phyloP scores from a whole-genome alignment of 108 stramenopile genomes.

The Nitzschia sp. region DNA sequence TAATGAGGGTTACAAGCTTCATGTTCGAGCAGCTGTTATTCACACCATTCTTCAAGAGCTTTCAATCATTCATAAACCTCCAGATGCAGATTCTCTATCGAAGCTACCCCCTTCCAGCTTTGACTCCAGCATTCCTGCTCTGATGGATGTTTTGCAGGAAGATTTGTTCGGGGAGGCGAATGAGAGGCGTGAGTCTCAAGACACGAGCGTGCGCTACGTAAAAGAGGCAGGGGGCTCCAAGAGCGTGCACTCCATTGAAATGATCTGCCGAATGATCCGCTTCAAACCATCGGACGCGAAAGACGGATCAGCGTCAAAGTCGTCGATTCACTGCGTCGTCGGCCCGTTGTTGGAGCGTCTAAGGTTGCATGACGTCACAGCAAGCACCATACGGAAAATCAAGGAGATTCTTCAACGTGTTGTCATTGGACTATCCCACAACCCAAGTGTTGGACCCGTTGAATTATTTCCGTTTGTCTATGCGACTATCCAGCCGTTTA shows the following conservation, averaged over 20 bases:
- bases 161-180: slow-evolving; percentile 86
- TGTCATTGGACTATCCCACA: slow-evolving; percentile 87
- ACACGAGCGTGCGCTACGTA: slow-evolving; percentile 73
- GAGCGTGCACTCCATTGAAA: slow-evolving; percentile 80
- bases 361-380: slow-evolving; percentile 47
- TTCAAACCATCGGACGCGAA: slow-evolving; percentile 67
- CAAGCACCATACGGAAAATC: slow-evolving; percentile 60
- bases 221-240: slow-evolving; percentile 89
- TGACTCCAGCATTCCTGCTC: slow-evolving; percentile 72
- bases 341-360: slow-evolving; percentile 78
- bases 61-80: slow-evolving; percentile 40
- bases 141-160: slow-evolving; percentile 85
- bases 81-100: neutral
- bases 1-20: slow-evolving; percentile 90
- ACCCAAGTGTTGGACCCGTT: slow-evolving; percentile 74
- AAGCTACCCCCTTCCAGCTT: slow-evolving; percentile 2
- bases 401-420: slow-evolving; percentile 87
- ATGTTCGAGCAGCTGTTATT: slow-evolving; percentile 81
- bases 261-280: slow-evolving; percentile 56
- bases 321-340: slow-evolving; percentile 70
- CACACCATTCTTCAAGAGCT: slow-evolving; percentile 81
- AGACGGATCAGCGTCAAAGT: slow-evolving; percentile 29
- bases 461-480: slow-evolving; percentile 82
- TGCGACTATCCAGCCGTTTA: slow-evolving; percentile 78
- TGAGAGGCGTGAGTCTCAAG: slow-evolving; percentile 77